Percentiles rank a stretch among this genome's conserved stretches.
Evolutionary conservation across 768 basidiomycete species (phyloP).

Genomic region (Suillus americanus): DNA sequence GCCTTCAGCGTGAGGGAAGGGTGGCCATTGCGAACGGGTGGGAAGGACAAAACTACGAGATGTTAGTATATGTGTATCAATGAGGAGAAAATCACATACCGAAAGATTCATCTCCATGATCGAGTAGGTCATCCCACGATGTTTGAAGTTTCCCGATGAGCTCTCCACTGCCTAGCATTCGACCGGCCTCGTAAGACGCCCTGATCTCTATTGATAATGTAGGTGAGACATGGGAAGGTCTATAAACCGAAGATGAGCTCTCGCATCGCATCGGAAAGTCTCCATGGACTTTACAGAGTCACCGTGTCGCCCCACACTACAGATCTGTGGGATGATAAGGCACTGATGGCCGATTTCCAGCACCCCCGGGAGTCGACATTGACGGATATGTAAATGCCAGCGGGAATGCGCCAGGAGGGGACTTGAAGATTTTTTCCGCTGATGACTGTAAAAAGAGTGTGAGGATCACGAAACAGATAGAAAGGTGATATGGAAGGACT

Average conservation of each 20-base stretch:
- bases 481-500: not conserved
- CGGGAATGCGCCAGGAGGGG: not conserved
- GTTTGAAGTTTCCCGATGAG: not conserved
- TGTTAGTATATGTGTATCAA: too few species aligned
- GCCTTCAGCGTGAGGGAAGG: too few species aligned
- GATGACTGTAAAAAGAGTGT: not conserved
- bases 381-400: not conserved
- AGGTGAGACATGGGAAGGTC: not conserved
- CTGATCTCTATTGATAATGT: not conserved
- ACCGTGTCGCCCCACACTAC: not conserved
- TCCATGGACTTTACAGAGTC: not conserved
- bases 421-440: not conserved
- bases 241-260: not conserved
- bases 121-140: not conserved
- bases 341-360: not conserved
- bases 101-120: too few species aligned
- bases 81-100: too few species aligned
- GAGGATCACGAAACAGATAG: not conserved
- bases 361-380: not conserved
- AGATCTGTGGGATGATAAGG: not conserved
- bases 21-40: too few species aligned
- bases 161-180: not conserved
- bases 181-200: not conserved
- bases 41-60: too few species aligned
- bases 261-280: not conserved